A percentile compares a stretch with the other conserved stretches of the same genome.
Conservation (phyloP, 208 protist species). For the Wallacemonas collosoma region DNA sequence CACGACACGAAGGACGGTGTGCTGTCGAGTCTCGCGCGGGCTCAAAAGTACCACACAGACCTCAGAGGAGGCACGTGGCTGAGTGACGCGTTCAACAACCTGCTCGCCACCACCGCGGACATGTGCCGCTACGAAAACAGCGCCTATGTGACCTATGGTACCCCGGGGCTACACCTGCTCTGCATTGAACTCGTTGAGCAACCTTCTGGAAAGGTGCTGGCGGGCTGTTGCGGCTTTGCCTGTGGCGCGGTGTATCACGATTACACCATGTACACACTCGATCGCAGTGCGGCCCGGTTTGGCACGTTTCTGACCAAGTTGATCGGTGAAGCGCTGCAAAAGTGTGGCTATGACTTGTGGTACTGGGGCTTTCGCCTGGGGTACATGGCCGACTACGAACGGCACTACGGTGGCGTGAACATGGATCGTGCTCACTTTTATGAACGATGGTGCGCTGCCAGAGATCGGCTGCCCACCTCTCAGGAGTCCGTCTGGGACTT, state of each 20-base stretch:
- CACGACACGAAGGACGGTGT: conserved; percentile 35
- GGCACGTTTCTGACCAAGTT: conserved; percentile 67
- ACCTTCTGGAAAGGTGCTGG: conserved; percentile 32
- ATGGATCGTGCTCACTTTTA: conserved; percentile 47
- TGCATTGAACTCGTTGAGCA: conserved; percentile 56
- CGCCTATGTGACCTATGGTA: background rate
- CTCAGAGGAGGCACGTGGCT: conserved; percentile 43
- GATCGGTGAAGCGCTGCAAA: conserved; percentile 69
- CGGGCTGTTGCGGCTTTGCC: conserved; percentile 65
- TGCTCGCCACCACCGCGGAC: conserved; percentile 15
- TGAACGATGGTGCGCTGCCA: conserved; percentile 39
- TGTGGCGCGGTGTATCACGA: conserved; percentile 72
- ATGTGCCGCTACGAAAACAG: conserved; percentile 3
- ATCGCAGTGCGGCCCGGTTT: conserved; percentile 28
- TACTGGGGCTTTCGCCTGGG: conserved; percentile 70
- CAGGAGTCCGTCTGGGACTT: conserved; percentile 35
- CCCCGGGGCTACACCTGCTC: conserved; percentile 28
- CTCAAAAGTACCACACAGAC: conserved; percentile 44
- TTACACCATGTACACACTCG: conserved; percentile 79
- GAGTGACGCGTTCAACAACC: conserved; percentile 16
- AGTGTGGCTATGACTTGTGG: conserved; percentile 78
- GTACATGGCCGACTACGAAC: conserved; percentile 71
- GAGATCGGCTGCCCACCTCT: conserved; percentile 31
- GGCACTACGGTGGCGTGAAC: conserved; percentile 45
- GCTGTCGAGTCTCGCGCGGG: conserved; percentile 31